Evolutionary conservation across 495 filamentous ascomycete genomes (phyloP).

Genomic region (Xylaria acuta): DNA sequence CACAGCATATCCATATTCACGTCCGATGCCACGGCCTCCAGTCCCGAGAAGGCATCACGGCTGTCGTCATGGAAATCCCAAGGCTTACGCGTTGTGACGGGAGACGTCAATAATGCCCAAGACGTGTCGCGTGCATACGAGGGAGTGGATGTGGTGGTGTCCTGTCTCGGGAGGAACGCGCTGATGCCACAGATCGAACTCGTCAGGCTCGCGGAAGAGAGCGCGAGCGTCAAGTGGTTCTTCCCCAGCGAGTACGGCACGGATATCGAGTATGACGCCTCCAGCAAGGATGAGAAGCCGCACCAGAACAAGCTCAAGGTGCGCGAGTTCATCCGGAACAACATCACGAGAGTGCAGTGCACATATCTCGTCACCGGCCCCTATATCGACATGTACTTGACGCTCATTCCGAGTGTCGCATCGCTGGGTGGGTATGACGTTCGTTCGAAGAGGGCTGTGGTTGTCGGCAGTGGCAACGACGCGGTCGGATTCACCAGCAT

Average conservation of each 20-base stretch:
- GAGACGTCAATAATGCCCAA: slow-evolving; percentile 59
- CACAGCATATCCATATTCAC: slow-evolving; percentile 68
- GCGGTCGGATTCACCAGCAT: slow-evolving; percentile 69
- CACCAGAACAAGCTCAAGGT: slow-evolving; percentile 75
- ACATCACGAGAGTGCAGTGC: slow-evolving; percentile 60
- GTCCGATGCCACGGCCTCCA: slow-evolving; percentile 55
- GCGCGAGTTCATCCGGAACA: slow-evolving; percentile 61
- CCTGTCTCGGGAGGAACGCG: slow-evolving; percentile 65
- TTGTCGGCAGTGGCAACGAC: slow-evolving; percentile 63
- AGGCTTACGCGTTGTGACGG: slow-evolving; percentile 64
- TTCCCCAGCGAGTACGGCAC: slow-evolving; percentile 78
- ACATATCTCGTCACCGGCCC: slow-evolving; percentile 76
- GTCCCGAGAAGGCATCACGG: slow-evolving; percentile 50
- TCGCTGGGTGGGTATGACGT: slow-evolving; percentile 62
- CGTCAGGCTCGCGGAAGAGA: slow-evolving; percentile 62
- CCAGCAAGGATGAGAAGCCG: slow-evolving; percentile 66
- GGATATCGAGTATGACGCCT: slow-evolving; percentile 69
- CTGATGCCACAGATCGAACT: slow-evolving; percentile 65
- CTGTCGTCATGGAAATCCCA: slow-evolving; percentile 55
- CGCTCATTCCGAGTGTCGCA: slow-evolving; percentile 41
- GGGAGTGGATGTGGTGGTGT: slow-evolving; percentile 71
- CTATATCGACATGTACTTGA: slow-evolving; percentile 70
- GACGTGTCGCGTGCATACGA: slow-evolving; percentile 62
- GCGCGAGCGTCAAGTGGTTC: slow-evolving; percentile 66
- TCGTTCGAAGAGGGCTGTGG: slow-evolving; percentile 59